Base-by-base conservation (phyloP, 1,284 basidiomycete species). In the Sanghuangporus weigelae region DNA sequence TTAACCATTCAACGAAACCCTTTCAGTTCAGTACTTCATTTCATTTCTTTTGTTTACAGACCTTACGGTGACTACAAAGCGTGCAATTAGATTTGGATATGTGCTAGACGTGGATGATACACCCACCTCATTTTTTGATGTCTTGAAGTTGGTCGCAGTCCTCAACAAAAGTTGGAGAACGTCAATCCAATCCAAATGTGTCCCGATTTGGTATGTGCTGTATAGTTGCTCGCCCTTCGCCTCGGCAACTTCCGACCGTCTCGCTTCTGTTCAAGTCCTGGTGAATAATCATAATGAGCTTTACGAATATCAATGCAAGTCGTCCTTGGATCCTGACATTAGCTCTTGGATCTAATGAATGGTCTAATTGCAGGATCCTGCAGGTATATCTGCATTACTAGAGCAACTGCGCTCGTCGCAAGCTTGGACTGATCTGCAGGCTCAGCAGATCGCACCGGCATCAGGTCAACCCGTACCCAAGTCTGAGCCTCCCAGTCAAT, bases 361-460 rank as follows among this genome's bases (percentile, higher is more conserved):
- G 21, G 38, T 58, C 21, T 35, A 35, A 8, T 46, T 42, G 12
- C 56, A 89, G 85, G 87, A 90, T 73, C 77, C 85, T 51, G 77
- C 78, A 67, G 82, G 81, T 51, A 78, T 92, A 54, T 80, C 83
- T 69, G 84, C 87, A 16, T 76, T 92, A 35, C 79, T 92, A 26
- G 85, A 90, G 60, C 81, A 82, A 68, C 75, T 91, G 8, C 78
- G 81, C 59, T 72, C 78, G 3, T 90, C 89, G 3, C 79, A 83
- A 69, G 86, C 83, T 48, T 91, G 86, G 87, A 80, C 85, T 68
- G 78, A 85, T 48, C 54, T 59, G 23, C 66, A 53, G 63, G 23
- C 36, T 31, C 57, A 59, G 23, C 44, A 58, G 16, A 44, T 26
- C 21, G 21, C 65, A 63, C 56, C 58, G 39, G 39, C 26, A 5